Percentiles rank a stretch among this genome's conserved stretches.
phyloP scores from a whole-genome alignment of 1,284 basidiomycete species.

The Testicularia cyperi region DNA sequence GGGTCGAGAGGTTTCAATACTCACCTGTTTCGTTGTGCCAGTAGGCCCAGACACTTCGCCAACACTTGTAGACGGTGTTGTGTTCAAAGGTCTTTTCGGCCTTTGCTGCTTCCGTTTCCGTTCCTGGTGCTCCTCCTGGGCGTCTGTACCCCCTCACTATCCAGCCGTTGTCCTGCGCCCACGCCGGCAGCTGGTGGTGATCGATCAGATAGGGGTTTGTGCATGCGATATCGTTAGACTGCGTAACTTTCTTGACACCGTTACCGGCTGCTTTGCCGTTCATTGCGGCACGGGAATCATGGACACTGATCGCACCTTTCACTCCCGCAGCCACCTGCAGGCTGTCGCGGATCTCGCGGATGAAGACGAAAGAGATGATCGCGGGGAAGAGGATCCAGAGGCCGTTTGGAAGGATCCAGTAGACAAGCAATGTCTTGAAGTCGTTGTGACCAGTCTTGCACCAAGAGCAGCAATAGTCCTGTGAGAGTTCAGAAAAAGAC shows the following conservation, averaged over 20 bases:
- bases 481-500: neutral
- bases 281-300: neutral
- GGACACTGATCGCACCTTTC: conserved; percentile 20
- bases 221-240: neutral
- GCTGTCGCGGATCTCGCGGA: conserved; percentile 17
- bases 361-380: conserved; percentile 64
- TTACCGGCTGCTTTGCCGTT: neutral
- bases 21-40: conserved; percentile 59
- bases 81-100: conserved; percentile 43
- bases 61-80: conserved; percentile 51
- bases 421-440: conserved; percentile 65
- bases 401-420: conserved; percentile 77
- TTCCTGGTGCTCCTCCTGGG: conserved; percentile 41
- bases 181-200: conserved; percentile 47
- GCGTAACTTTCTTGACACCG: neutral
- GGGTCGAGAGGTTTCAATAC: neutral
- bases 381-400: conserved; percentile 73
- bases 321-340: conserved; percentile 40
- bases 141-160: conserved; percentile 54
- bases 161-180: conserved; percentile 54
- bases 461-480: conserved; percentile 62
- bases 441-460: conserved; percentile 78
- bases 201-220: conserved; percentile 48
- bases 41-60: conserved; percentile 56
- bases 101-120: too few species aligned